Percentiles rank a stretch among this genome's conserved stretches.
Conservation (phyloP, 2,329 filamentous ascomycete species). For the Diaporthe sp. region DNA sequence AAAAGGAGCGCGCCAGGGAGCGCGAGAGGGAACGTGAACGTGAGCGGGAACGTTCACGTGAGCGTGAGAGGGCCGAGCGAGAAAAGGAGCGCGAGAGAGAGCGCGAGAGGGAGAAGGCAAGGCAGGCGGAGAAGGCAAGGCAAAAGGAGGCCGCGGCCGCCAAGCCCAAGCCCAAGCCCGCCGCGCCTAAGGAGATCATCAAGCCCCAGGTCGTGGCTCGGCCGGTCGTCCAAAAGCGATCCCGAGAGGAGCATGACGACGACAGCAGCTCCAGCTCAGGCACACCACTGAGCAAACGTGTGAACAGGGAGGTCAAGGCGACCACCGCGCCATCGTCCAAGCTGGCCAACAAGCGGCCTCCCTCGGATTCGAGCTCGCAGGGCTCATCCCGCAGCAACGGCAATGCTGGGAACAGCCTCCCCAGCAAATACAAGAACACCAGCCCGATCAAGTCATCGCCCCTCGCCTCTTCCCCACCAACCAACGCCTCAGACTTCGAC, state of each 20-base stretch:
- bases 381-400: constrained; percentile 52
- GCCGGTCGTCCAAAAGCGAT: constrained; percentile 57
- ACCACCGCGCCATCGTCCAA: constrained; percentile 23
- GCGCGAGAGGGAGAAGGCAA: constrained; percentile 37
- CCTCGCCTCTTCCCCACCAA: constrained; percentile 72
- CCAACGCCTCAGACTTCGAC: constrained; percentile 72
- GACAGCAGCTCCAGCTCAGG: constrained; percentile 71
- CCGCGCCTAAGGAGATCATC: constrained; percentile 47
- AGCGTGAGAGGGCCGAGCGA: constrained; percentile 28
- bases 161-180: constrained; percentile 51
- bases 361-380: constrained; percentile 57
- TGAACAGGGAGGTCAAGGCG: constrained; percentile 56
- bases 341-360: constrained; percentile 32
- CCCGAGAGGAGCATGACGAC: constrained; percentile 58
- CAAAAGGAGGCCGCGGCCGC: constrained; percentile 42
- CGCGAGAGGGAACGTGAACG: constrained; percentile 28
- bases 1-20: constrained; percentile 17
- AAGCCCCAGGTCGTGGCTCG: constrained; percentile 41
- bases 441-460: constrained; percentile 73
- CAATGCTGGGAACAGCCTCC: constrained; percentile 42
- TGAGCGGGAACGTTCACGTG: constrained; percentile 33
- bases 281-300: constrained; percentile 67
- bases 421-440: constrained; percentile 61
- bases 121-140: constrained; percentile 39
- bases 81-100: constrained; percentile 13